These are phyloP conservation scores for Lachnellula occidentalis DNA, from an alignment of 2,329 filamentous ascomycete species.

Conservation along the genomic window DNA sequence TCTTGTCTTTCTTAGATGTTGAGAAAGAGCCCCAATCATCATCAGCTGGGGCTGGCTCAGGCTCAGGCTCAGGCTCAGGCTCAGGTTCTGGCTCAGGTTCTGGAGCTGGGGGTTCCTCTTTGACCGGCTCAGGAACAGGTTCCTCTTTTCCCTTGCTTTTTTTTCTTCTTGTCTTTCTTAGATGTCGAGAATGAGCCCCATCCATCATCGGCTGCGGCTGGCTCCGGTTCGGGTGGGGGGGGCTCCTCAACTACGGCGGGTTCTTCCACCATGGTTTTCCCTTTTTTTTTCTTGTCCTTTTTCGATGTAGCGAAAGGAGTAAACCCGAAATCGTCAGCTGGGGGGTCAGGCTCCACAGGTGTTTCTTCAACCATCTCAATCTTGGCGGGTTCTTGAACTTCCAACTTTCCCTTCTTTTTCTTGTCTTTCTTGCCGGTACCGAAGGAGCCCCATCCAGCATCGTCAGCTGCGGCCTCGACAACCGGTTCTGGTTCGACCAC, in stretches of 20 bases:
- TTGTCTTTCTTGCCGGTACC: conserved; percentile 44
- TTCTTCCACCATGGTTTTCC: conserved; percentile 24
- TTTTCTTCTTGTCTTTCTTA: conserved; percentile 45
- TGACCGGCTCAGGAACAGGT: conserved; percentile 20
- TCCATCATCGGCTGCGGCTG: conserved; percentile 12
- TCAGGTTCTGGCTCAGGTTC: conserved; percentile 37
- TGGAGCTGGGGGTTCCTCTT: conserved; percentile 28
- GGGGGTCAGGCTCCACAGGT: conserved; percentile 34
- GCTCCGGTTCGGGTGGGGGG: conserved; percentile 31
- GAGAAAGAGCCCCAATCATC: conserved; percentile 28
- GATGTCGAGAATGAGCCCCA: conserved; percentile 33
- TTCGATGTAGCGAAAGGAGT: too few species aligned
- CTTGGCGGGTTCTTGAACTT: conserved; percentile 17
- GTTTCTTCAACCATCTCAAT: conserved; percentile 24
- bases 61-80: conserved; percentile 32
- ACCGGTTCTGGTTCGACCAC: conserved; percentile 35
- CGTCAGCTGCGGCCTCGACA: conserved; percentile 32
- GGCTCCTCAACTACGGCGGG: conserved; percentile 28
- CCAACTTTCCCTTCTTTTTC: conserved; percentile 37
- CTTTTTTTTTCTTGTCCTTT: conserved; percentile 41
- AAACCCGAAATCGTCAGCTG: conserved; percentile 17
- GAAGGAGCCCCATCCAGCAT: conserved; percentile 41
- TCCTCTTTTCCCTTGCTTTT: conserved; percentile 31
- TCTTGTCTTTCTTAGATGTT: conserved; percentile 36
- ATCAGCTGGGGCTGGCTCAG: conserved; percentile 34